phyloP scores from a whole-genome alignment of 73 alveolate species.

The Paramecium bursaria region DNA sequence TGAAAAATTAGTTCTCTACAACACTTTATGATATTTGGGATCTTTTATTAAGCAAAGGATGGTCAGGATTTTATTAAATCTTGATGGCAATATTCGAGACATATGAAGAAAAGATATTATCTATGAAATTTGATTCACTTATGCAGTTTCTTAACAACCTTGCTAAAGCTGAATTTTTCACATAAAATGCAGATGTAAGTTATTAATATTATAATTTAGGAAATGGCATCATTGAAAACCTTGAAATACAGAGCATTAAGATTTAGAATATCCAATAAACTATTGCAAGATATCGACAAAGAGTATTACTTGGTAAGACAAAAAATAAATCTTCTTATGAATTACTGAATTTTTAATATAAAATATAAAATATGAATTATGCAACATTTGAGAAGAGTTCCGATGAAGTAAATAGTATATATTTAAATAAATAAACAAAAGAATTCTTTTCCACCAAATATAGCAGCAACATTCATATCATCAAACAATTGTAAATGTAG shows the following conservation, averaged over 20 bases:
- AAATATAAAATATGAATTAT: constrained; percentile 2
- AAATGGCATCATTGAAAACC: background rate
- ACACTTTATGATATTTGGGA: constrained; percentile 48
- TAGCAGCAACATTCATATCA: constrained; percentile 13
- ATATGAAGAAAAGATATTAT: constrained; percentile 18
- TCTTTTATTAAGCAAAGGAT: constrained; percentile 32
- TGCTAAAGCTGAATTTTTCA: constrained; percentile 41
- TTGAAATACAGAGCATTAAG: background rate
- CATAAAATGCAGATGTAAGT: constrained; percentile 37
- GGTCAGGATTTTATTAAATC: constrained; percentile 47
- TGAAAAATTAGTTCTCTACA: constrained; percentile 31
- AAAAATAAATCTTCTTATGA: background rate
- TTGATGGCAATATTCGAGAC: constrained; percentile 27
- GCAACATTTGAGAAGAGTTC: constrained; percentile 32
- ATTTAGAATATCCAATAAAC: background rate
- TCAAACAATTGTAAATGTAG: constrained; percentile 13
- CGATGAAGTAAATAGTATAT: constrained; percentile 6
- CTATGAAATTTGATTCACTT: constrained; percentile 9
- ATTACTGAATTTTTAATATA: constrained; percentile 5
- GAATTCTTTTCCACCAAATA: constrained; percentile 7
- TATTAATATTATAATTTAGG: background rate
- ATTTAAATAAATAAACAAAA: background rate
- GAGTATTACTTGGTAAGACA: background rate
- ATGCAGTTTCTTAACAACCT: constrained; percentile 5
- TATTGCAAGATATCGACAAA: background rate